Percentiles rank a stretch among this genome's conserved stretches.
phyloP scores from a whole-genome alignment of 129 eudicot genomes.

The Oenanthe sinensis region DNA sequence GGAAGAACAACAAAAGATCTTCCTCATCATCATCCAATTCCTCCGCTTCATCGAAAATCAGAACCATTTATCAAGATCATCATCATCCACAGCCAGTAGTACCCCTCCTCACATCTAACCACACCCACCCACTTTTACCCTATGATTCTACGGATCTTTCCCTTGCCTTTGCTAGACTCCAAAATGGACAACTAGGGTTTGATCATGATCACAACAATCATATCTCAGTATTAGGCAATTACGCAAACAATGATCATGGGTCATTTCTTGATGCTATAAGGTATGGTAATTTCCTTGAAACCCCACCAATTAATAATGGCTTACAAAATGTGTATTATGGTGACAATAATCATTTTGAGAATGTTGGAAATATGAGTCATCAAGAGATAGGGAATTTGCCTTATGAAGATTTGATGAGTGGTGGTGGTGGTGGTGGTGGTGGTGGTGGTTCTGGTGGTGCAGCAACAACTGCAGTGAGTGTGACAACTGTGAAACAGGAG shows the following conservation, averaged over 20 bases:
- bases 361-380: constrained; percentile 26
- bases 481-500: constrained; percentile 60
- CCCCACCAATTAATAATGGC: constrained; percentile 9
- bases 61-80: constrained; percentile 36
- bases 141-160: constrained; percentile 60
- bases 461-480: constrained; percentile 32
- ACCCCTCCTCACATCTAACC: constrained; percentile 26
- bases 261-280: constrained; percentile 41
- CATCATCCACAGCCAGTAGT: constrained; percentile 5
- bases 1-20: constrained; percentile 49
- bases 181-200: constrained; percentile 40
- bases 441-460: constrained; percentile 10
- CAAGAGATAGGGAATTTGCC: constrained; percentile 15
- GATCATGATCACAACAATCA: constrained; percentile 23
- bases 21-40: constrained; percentile 35
- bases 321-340: constrained; percentile 32
- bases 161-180: constrained; percentile 69
- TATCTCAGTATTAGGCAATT: constrained; percentile 6
- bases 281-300: constrained; percentile 38
- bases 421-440: constrained; percentile 12
- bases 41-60: constrained; percentile 35
- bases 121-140: constrained; percentile 28
- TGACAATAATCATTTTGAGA: constrained; percentile 20
- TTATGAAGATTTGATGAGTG: constrained; percentile 9
- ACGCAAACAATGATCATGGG: constrained; percentile 16